A percentile compares a stretch with the other conserved stretches of the same genome.
Conservation (phyloP, 495 filamentous ascomycete species). For the Penicillium paradoxum region DNA sequence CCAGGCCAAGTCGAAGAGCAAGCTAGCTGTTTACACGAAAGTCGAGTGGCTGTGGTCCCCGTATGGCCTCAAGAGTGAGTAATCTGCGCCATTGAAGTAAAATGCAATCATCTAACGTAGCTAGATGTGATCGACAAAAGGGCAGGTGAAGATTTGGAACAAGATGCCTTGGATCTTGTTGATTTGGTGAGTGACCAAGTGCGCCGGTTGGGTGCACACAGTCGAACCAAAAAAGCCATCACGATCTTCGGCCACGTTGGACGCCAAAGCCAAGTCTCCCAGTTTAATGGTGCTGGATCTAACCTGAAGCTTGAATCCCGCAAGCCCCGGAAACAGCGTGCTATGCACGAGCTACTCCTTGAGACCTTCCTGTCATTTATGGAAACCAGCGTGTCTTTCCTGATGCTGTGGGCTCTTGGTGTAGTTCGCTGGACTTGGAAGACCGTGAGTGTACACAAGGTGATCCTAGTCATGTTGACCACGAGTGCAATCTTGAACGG, state of each 20-base stretch:
- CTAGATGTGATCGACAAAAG: slow-evolving; percentile 68
- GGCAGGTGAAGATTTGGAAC: slow-evolving; percentile 72
- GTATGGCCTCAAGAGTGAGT: slow-evolving; percentile 55
- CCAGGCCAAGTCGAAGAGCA: slow-evolving; percentile 84
- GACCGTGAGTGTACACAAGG: slow-evolving; percentile 64
- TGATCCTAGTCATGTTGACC: slow-evolving; percentile 64
- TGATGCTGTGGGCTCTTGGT: slow-evolving; percentile 70
- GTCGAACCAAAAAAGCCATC: slow-evolving; percentile 84
- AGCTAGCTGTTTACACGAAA: slow-evolving; percentile 79
- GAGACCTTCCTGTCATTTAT: slow-evolving; percentile 63
- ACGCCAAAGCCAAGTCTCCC: slow-evolving; percentile 58
- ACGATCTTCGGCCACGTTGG: slow-evolving; percentile 86
- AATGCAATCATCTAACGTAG: slow-evolving; percentile 8
- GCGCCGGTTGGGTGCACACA: slow-evolving; percentile 67
- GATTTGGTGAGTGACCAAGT: slow-evolving; percentile 88
- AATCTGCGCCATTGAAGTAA: background rate
- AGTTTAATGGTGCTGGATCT: slow-evolving; percentile 50
- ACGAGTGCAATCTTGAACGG: slow-evolving; percentile 66
- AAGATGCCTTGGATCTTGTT: slow-evolving; percentile 78
- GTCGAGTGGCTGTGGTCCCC: slow-evolving; percentile 77
- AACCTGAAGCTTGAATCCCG: slow-evolving; percentile 37
- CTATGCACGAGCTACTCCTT: slow-evolving; percentile 60
- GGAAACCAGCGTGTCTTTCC: slow-evolving; percentile 62
- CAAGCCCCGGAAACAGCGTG: slow-evolving; percentile 61
- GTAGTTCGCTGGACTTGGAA: slow-evolving; percentile 60